These are phyloP conservation scores for Lasiodiplodia sp. DNA, from an alignment of 2,329 filamentous ascomycete genomes.

Conservation along the genomic window DNA sequence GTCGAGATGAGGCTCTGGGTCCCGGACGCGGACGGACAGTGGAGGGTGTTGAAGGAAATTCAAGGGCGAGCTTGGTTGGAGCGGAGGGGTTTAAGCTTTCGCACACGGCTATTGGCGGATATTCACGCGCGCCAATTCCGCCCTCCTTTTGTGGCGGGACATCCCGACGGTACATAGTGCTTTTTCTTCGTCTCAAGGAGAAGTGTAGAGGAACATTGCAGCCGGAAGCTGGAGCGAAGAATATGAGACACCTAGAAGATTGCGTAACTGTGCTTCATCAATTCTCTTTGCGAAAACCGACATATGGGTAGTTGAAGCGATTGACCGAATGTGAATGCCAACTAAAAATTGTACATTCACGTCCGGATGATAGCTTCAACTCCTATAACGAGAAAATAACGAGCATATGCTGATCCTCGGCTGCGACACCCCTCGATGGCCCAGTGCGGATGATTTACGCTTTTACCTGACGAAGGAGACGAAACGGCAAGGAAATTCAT, in stretches of 20 bases:
- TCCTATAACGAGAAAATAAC: too few relatives aligned
- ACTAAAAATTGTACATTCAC: too few relatives aligned
- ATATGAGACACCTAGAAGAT: background rate
- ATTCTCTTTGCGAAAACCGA: too few relatives aligned
- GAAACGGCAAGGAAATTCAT: too few relatives aligned
- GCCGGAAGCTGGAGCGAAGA: background rate
- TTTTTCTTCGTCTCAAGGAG: background rate
- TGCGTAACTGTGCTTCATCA: too few relatives aligned
- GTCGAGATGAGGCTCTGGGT: background rate
- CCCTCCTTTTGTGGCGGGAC: background rate
- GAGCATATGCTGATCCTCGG: too few relatives aligned
- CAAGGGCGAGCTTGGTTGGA: background rate
- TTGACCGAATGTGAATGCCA: too few relatives aligned
- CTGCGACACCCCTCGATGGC: too few relatives aligned
- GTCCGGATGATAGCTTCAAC: too few relatives aligned
- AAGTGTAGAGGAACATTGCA: background rate
- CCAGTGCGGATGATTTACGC: too few relatives aligned
- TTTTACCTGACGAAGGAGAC: too few relatives aligned
- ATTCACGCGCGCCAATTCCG: background rate
- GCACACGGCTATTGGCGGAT: conserved; percentile 23
- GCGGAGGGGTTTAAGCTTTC: background rate
- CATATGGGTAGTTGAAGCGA: too few relatives aligned
- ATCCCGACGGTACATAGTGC: background rate
- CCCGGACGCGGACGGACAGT: background rate
- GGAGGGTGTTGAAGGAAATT: conserved; percentile 28